Conservation (phyloP, 106 monocot species). For the Apostasia shenzhenica region DNA sequence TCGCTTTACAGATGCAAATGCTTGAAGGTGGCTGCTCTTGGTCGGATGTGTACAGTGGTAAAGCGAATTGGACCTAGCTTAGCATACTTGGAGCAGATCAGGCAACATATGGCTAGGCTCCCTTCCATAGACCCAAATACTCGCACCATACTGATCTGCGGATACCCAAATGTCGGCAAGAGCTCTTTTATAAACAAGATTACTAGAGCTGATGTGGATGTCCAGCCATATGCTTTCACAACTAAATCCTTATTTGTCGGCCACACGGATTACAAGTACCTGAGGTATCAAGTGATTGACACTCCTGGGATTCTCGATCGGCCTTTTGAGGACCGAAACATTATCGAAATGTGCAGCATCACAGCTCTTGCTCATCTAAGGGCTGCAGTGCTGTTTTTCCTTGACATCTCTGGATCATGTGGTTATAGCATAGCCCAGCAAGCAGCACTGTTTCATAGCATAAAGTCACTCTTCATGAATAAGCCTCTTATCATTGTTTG, state of each 20-base stretch:
- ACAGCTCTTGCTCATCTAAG: conserved; percentile 80
- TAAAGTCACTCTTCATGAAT: conserved; percentile 86
- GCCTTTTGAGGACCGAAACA: conserved; percentile 92
- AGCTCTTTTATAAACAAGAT: conserved; percentile 96
- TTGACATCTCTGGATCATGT: conserved; percentile 95
- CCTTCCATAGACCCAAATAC: conserved; percentile 96
- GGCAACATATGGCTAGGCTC: conserved; percentile 94
- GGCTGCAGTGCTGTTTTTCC: conserved; percentile 81
- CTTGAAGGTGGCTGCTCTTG: conserved; percentile 91
- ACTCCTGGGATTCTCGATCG: conserved; percentile 93
- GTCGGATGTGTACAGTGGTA: conserved; percentile 83
- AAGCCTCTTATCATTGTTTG: conserved; percentile 89
- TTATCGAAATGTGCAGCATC: conserved; percentile 99
- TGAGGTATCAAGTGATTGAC: conserved; percentile 97
- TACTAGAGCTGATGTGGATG: conserved; percentile 94
- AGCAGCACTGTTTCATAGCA: conserved; percentile 88
- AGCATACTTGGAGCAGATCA: conserved; percentile 85
- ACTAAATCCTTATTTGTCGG: conserved; percentile 95
- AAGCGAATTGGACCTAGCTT: conserved; percentile 82
- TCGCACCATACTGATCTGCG: conserved; percentile 88
- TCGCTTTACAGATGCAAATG: conserved; percentile 93
- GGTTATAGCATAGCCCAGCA: conserved; percentile 87
- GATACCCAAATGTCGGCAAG: conserved; percentile 98
- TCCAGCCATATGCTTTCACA: conserved; percentile 96
- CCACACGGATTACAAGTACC: conserved; percentile 95